These are phyloP conservation scores for Dendrocalamus latiflorus DNA, from an alignment of 202 grass and related monocot species.

Conservation along the genomic window DNA sequence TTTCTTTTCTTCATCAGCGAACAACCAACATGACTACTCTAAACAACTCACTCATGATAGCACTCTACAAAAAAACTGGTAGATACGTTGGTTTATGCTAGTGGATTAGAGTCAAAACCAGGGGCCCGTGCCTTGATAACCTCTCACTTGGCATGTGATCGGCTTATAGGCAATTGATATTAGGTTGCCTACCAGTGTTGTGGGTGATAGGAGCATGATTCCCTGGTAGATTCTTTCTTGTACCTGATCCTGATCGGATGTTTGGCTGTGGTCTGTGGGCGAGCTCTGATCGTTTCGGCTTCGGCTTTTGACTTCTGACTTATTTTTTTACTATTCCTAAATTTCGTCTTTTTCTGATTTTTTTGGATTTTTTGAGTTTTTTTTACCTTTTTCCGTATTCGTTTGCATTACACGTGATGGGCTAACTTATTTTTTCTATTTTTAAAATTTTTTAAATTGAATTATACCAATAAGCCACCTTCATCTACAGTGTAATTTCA, in stretches of 20 bases:
- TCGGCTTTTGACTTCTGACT: no score
- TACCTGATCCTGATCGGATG: neutral
- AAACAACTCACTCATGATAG: neutral
- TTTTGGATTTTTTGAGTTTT: no score
- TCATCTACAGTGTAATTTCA: no score
- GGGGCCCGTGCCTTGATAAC: constrained; percentile 20
- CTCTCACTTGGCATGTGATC: constrained; percentile 29
- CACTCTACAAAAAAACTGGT: neutral
- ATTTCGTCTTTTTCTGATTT: no score
- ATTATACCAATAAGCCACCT: no score
- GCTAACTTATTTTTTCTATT: no score
- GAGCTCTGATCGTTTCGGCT: no score
- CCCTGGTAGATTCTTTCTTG: constrained; percentile 11
- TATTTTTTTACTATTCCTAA: no score
- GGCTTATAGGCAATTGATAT: neutral
- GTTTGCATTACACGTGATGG: no score
- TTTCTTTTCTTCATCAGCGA: neutral
- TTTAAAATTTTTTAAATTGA: no score
- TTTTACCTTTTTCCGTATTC: no score
- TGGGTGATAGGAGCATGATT: neutral
- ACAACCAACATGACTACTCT: neutral
- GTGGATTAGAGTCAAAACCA: constrained; percentile 16
- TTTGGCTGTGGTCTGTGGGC: neutral
- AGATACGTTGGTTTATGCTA: neutral
- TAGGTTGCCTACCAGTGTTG: neutral